phyloP scores from a whole-genome alignment of 2,329 filamentous ascomycete species.

The Alternaria burnsii region DNA sequence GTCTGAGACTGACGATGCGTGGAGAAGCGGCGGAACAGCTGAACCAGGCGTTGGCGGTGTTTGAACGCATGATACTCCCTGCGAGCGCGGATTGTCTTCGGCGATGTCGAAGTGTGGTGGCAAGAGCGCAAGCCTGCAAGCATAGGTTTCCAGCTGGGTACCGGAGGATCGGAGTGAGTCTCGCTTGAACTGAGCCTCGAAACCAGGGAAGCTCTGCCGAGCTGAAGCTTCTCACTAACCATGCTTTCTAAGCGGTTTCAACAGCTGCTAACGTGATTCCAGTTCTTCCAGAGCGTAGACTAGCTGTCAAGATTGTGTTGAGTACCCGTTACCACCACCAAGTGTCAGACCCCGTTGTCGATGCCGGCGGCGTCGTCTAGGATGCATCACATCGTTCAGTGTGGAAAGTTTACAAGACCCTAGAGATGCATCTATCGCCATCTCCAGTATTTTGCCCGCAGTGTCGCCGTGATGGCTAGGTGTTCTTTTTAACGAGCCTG shows the following conservation, averaged over 20 bases:
- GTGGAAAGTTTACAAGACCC: constrained; percentile 8
- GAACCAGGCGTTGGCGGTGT: not conserved
- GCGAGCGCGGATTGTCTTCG: not conserved
- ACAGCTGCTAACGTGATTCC: constrained; percentile 2
- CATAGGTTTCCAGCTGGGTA: not conserved
- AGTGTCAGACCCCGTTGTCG: not conserved
- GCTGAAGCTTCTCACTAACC: not conserved
- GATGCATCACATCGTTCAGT: not conserved
- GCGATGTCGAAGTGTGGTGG: constrained; percentile 3
- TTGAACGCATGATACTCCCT: constrained; percentile 3
- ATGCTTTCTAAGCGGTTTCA: constrained; percentile 1
- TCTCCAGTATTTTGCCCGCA: constrained; percentile 6
- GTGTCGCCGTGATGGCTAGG: constrained; percentile 6
- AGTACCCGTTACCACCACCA: not conserved
- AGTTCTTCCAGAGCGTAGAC: constrained; percentile 2
- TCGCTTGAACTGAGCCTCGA: not conserved
- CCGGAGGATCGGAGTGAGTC: not conserved
- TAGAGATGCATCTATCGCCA: constrained; percentile 1
- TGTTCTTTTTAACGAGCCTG: constrained; percentile 1
- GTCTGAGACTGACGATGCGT: constrained; percentile 4
- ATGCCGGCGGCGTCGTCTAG: constrained; percentile 4
- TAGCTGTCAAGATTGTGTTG: not conserved
- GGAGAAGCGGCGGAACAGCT: constrained; percentile 6
- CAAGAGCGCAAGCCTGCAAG: constrained; percentile 7
- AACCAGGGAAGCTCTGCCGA: constrained; percentile 3